Evolutionary conservation across 345 rosid species (phyloP), one percentile per base, ranked within the genome.

Genomic region (Eucalyptus pumila): DNA sequence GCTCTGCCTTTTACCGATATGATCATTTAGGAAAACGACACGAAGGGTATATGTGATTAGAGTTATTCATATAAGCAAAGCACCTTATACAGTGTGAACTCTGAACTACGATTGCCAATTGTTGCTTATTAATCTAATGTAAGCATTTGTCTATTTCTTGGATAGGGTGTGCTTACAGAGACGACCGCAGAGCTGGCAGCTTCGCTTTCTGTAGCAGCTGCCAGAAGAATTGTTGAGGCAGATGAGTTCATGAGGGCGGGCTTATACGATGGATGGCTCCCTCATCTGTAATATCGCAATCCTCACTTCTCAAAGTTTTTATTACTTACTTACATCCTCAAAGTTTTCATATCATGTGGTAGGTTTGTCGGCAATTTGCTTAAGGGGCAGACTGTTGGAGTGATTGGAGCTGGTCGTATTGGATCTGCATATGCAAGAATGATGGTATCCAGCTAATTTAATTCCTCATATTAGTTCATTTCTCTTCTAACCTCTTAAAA

Each of bases 401-500:
- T 98, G 86, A 97, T 98, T 90, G 99, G 99, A 87, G 99, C 99
- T 87, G 99, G 99, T 88, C 98, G 98, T 87, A 97, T 97, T n/a
- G 99, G 99, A 80, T 97, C 99, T 86, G 98, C 99, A 34, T 98
- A 98, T 89, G 99, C 99, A 62, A 94, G 98, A 92, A 98, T 97
- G 98, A 98, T 98, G 99, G 99, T 97, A 69, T 69, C 23, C 80
- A 69, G 80, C 80, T 15, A 15, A 67, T 67, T 15, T 67, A 67
- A 67, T 67, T 67, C 80, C 80, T 32, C 21, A n/a, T 67, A 15
- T 15, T 32, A 67, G 80, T 67, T 23, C 23, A 32, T 67, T 67
- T 67, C 19, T 67, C 80, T 32, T 67, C 80, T 67, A n/a, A 32
- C 40, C 80, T 67, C 40, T 67, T 67, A 19, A 69, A 69, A 69